Percentiles rank a stretch among this genome's conserved stretches.
Conservation (phyloP, 345 rosid genomes). For the Bruguiera gymnorhiza region DNA sequence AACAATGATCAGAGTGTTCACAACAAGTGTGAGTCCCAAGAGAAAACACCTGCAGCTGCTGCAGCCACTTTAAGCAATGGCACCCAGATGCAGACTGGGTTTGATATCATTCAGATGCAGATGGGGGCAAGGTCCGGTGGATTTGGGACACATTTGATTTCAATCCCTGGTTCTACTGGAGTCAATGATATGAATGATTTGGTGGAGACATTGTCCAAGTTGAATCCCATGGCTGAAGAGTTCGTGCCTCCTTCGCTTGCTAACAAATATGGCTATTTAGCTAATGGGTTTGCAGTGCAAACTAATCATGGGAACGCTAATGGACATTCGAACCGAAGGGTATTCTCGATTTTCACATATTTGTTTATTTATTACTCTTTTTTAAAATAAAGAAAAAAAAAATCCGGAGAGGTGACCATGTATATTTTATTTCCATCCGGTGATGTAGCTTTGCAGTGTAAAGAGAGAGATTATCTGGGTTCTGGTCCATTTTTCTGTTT, state of each 20-base stretch:
- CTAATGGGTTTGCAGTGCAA: slow-evolving; percentile 49
- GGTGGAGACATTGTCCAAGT: slow-evolving; percentile 76
- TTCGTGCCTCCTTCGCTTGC: slow-evolving; percentile 84
- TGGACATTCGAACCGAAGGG: slow-evolving; percentile 66
- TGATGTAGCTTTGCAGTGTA: background rate
- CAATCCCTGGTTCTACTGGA: too few species aligned
- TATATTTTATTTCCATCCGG: background rate
- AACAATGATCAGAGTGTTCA: slow-evolving; percentile 33
- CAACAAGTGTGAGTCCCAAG: slow-evolving; percentile 28
- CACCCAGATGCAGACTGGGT: slow-evolving; percentile 37
- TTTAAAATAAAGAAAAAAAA: background rate
- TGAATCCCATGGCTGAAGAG: slow-evolving; percentile 95
- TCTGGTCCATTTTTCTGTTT: background rate
- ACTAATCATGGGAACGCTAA: slow-evolving; percentile 45
- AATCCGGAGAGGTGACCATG: too few species aligned
- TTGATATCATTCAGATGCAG: slow-evolving; percentile 25
- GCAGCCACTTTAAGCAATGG: slow-evolving; percentile 24
- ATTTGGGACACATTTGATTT: slow-evolving; percentile 19
- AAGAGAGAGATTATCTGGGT: background rate
- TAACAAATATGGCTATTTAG: slow-evolving; percentile 34
- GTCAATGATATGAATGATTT: slow-evolving; percentile 61
- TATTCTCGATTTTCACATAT: slow-evolving; percentile 21
- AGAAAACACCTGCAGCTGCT: background rate
- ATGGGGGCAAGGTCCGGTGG: slow-evolving; percentile 28
- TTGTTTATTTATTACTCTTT: background rate